Evolutionary conservation across 345 rosid genomes (phyloP).

Genomic region (Aethionema arabicum): DNA sequence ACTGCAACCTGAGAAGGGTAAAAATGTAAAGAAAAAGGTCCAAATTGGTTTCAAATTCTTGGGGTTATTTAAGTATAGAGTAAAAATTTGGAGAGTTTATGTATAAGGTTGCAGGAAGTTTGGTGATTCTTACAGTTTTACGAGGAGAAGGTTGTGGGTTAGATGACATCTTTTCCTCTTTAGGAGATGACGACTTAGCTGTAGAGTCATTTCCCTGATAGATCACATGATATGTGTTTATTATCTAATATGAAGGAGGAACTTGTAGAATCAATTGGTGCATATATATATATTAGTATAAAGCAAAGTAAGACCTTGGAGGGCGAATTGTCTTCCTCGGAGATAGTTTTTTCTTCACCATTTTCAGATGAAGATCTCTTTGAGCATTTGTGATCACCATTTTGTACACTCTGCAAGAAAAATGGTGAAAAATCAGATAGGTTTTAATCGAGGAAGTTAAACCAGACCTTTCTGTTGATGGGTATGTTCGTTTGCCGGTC

Average conservation of each 20-base stretch:
- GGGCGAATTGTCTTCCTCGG: constrained; percentile 43
- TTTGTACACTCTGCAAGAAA: constrained; percentile 62
- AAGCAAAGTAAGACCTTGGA: constrained; percentile 45
- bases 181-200: constrained; percentile 36
- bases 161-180: constrained; percentile 21
- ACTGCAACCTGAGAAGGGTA: constrained; percentile 27
- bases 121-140: constrained; percentile 40
- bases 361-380: constrained; percentile 36
- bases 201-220: constrained; percentile 44
- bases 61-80: not conserved
- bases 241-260: constrained; percentile 11
- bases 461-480: too few species aligned
- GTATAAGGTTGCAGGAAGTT: not conserved
- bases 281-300: constrained; percentile 11
- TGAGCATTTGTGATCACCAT: constrained; percentile 67
- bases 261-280: not conserved
- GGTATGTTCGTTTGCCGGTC: not conserved
- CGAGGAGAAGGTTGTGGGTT: constrained; percentile 36
- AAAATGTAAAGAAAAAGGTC: constrained; percentile 3
- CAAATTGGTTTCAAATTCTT: not conserved
- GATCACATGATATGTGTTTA: not conserved
- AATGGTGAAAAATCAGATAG: constrained; percentile 12
- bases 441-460: not conserved
- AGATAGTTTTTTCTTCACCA: constrained; percentile 46
- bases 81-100: not conserved